phyloP scores from a whole-genome alignment of 75 land plant species.

The Chamaecyparis obtusa region DNA sequence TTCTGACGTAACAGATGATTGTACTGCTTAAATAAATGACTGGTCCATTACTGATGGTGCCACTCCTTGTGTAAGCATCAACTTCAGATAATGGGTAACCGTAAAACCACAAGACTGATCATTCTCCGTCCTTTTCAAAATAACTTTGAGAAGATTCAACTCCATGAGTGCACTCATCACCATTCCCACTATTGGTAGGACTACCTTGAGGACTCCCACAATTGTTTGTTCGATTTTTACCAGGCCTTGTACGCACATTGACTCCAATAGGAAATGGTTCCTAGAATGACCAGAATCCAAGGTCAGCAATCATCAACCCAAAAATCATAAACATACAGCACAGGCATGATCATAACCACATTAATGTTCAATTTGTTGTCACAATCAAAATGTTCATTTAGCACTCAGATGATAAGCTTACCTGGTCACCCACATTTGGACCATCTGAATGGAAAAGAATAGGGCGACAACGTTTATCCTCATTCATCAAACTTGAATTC shows the following conservation, averaged over 20 bases:
- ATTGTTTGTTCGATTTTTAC: slow-evolving; percentile 30
- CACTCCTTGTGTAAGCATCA: background rate
- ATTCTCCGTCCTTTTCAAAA: slow-evolving; percentile 9
- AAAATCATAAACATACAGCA: background rate
- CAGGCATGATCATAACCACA: background rate
- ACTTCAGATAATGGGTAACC: background rate
- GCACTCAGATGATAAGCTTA: slow-evolving; percentile 16
- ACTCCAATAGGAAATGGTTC: slow-evolving; percentile 74
- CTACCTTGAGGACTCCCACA: slow-evolving; percentile 42
- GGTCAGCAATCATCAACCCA: background rate
- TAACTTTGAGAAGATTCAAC: slow-evolving; percentile 28
- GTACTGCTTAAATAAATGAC: slow-evolving; percentile 6
- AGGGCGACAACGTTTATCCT: slow-evolving; percentile 91
- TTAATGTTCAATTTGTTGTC: background rate
- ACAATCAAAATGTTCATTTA: background rate
- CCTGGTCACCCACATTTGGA: slow-evolving; percentile 92
- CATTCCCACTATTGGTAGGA: slow-evolving; percentile 26
- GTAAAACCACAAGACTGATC: background rate
- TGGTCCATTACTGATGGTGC: background rate
- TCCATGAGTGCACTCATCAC: slow-evolving; percentile 26
- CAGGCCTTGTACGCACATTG: slow-evolving; percentile 49
- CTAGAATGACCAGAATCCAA: slow-evolving; percentile 22
- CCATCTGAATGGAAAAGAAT: slow-evolving; percentile 89
- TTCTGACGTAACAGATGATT: slow-evolving; percentile 1
- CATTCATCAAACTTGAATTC: slow-evolving; percentile 93